Conservation (phyloP, 306 rosid genomes). For the Dryas octopetala region DNA sequence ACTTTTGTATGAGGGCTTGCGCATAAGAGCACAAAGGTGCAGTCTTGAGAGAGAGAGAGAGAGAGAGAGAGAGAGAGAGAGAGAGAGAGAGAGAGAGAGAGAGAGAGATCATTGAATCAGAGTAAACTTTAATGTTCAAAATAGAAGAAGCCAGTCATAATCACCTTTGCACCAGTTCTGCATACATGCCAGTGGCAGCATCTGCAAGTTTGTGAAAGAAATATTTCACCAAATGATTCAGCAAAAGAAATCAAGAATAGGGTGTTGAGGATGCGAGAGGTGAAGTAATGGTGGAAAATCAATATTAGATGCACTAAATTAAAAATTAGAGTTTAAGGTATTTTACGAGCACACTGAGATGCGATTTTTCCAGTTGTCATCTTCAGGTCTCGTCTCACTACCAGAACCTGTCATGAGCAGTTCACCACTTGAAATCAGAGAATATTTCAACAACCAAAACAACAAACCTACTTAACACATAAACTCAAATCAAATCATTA, state of each 20-base stretch:
- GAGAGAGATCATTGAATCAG: neutral
- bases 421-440: constrained; percentile 26
- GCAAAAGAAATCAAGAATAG: constrained; percentile 7
- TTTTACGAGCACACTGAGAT: constrained; percentile 96
- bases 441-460: constrained; percentile 17
- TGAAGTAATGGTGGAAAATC: neutral
- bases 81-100: no score
- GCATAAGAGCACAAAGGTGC: no score
- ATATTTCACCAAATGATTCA: constrained; percentile 4
- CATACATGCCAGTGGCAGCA: constrained; percentile 90
- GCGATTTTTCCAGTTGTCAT: constrained; percentile 94
- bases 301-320: neutral
- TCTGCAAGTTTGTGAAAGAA: constrained; percentile 45
- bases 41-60: no score
- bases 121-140: neutral
- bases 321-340: constrained; percentile 19
- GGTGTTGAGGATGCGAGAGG: neutral
- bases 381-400: constrained; percentile 87
- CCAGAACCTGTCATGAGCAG: constrained; percentile 57
- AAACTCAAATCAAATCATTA: constrained; percentile 1
- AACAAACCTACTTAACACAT: constrained; percentile 2
- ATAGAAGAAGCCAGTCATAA: neutral
- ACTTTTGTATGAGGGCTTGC: no score
- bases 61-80: no score
- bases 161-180: constrained; percentile 77